A percentile compares a stretch with the other conserved stretches of the same genome.
These are phyloP conservation scores for Clonostachys sp. DNA, from an alignment of 2,329 filamentous ascomycete species.

Conservation along the genomic window DNA sequence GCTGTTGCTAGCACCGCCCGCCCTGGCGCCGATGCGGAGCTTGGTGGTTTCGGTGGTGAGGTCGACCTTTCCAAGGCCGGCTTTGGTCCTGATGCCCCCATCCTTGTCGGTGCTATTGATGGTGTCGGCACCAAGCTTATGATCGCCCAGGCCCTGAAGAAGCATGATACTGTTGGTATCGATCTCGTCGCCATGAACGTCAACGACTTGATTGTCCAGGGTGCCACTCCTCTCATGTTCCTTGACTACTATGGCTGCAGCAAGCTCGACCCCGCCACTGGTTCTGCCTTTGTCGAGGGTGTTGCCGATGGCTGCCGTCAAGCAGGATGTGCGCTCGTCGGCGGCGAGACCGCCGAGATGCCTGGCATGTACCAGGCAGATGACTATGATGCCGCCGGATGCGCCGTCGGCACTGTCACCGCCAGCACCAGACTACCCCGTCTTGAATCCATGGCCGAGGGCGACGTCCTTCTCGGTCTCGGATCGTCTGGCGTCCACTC, in stretches of 20 bases:
- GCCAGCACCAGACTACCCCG: conserved; percentile 69
- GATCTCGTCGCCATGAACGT: conserved; percentile 99
- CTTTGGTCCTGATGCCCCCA: conserved; percentile 63
- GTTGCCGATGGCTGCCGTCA: conserved; percentile 84
- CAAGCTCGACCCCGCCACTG: conserved; percentile 72
- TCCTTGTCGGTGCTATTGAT: conserved; percentile 91
- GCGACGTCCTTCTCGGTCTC: conserved; percentile 83
- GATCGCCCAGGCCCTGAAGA: conserved; percentile 83
- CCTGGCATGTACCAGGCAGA: conserved; percentile 85
- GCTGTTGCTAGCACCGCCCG: conserved; percentile 82
- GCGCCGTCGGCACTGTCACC: conserved; percentile 79
- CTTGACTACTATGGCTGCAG: conserved; percentile 97
- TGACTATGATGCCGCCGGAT: conserved; percentile 90
- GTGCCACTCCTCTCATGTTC: conserved; percentile 92
- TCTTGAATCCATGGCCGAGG: conserved; percentile 68
- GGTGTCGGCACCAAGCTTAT: conserved; percentile 96
- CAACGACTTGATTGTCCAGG: conserved; percentile 94
- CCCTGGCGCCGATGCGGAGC: conserved; percentile 85
- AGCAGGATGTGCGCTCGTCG: conserved; percentile 85
- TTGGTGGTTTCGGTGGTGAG: conserved; percentile 87
- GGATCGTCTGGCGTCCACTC: conserved; percentile 87
- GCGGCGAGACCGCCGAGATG: conserved; percentile 98
- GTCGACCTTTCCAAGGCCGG: conserved; percentile 61
- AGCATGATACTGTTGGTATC: conserved; percentile 93
- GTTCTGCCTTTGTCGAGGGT: conserved; percentile 83